A percentile compares a stretch with the other conserved stretches of the same genome.
phyloP scores from a whole-genome alignment of 768 basidiomycete species.

The Serendipita sp. region DNA sequence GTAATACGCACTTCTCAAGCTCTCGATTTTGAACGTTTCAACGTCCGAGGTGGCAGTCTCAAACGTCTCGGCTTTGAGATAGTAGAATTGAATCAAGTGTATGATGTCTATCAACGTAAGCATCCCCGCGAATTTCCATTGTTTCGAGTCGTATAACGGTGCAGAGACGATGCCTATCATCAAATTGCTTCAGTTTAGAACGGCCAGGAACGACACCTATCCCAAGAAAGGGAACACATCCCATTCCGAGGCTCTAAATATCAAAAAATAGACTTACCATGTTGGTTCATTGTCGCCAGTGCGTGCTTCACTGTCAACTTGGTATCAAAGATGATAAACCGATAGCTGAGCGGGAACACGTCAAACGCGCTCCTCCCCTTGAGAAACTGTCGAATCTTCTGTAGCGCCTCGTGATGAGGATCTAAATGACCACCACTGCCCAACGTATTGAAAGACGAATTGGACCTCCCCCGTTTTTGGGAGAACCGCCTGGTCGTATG shows the following conservation, averaged over 20 bases:
- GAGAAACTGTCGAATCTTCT: slow-evolving; percentile 23
- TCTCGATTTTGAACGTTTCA: slow-evolving; percentile 26
- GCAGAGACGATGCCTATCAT: slow-evolving; percentile 29
- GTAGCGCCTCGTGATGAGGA: neutral
- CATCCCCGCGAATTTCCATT: slow-evolving; percentile 32
- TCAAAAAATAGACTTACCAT: slow-evolving; percentile 19
- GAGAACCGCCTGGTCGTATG: neutral
- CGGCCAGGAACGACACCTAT: neutral
- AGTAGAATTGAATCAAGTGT: slow-evolving; percentile 35
- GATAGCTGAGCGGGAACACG: slow-evolving; percentile 31
- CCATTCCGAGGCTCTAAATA: neutral
- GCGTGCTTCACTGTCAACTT: slow-evolving; percentile 30
- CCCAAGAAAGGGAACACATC: neutral
- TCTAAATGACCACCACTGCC: neutral
- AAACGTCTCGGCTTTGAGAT: slow-evolving; percentile 25
- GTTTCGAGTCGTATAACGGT: slow-evolving; percentile 29
- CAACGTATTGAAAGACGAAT: neutral
- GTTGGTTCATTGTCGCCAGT: slow-evolving; percentile 22
- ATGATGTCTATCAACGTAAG: slow-evolving; percentile 34
- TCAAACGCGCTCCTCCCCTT: slow-evolving; percentile 26
- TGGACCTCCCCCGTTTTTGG: neutral
- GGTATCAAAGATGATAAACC: slow-evolving; percentile 31
- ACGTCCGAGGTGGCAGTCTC: slow-evolving; percentile 29
- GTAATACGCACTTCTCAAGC: slow-evolving; percentile 23
- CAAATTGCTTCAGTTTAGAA: too few species aligned